These are phyloP conservation scores for Cercospora sesami DNA, from an alignment of 2,329 filamentous ascomycete species.

Conservation along the genomic window DNA sequence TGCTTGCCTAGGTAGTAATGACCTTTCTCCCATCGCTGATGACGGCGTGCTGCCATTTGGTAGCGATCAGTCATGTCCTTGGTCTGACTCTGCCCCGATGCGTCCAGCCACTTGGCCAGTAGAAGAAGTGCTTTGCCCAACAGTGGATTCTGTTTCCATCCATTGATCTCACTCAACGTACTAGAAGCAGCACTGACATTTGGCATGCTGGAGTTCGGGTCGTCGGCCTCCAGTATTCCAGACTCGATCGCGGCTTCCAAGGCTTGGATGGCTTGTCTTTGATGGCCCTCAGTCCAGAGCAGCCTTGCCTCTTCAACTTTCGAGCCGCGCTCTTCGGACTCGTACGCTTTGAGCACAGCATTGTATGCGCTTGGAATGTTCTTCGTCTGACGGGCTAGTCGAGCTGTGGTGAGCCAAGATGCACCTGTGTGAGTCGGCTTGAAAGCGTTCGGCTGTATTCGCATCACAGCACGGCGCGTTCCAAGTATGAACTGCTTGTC, in stretches of 20 bases:
- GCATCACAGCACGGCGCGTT: conserved; percentile 81
- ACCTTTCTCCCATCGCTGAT: conserved; percentile 83
- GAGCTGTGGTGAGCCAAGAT: conserved; percentile 81
- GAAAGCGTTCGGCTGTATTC: conserved; percentile 46
- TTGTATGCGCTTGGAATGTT: conserved; percentile 88
- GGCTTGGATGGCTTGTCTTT: conserved; percentile 90
- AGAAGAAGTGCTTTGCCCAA: conserved; percentile 80
- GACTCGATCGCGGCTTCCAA: conserved; percentile 81
- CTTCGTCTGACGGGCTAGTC: conserved; percentile 81
- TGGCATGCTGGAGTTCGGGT: conserved; percentile 17
- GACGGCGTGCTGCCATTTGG: conserved; percentile 71
- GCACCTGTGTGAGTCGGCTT: conserved; percentile 73
- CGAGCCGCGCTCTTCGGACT: conserved; percentile 79
- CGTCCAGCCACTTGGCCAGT: conserved; percentile 94
- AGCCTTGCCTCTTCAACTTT: conserved; percentile 93
- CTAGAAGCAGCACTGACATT: conserved; percentile 12
- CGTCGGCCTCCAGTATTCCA: conserved; percentile 63
- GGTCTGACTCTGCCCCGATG: conserved; percentile 88
- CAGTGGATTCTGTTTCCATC: conserved; percentile 57
- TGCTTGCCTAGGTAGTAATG: conserved; percentile 96
- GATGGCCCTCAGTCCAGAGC: conserved; percentile 89
- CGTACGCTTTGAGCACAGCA: conserved; percentile 83
- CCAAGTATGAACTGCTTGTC: conserved; percentile 94
- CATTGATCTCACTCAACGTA: conserved; percentile 32
- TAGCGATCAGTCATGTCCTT: conserved; percentile 78